Evolutionary conservation across 192 early-diverging fungal genomes (phyloP).

Genomic region (Haplosporangium gracile): DNA sequence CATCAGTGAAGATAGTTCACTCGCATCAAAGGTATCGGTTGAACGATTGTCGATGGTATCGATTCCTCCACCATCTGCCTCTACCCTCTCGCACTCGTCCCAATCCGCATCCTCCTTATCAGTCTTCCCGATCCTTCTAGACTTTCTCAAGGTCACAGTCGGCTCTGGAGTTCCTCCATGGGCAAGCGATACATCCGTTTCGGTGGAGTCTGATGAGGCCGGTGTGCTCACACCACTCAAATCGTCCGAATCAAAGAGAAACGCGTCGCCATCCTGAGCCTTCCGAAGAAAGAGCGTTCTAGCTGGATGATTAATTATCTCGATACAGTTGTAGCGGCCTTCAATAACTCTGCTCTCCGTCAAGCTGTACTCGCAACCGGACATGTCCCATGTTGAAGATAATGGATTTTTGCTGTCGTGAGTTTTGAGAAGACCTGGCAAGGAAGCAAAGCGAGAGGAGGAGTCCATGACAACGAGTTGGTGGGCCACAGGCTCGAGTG

Average conservation of each 20-base stretch:
- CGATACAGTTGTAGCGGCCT: neutral
- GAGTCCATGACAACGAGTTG: neutral
- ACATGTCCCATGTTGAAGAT: neutral
- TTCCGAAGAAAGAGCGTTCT: neutral
- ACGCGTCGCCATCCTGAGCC: neutral
- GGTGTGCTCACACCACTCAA: neutral
- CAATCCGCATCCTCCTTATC: neutral
- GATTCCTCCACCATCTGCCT: neutral
- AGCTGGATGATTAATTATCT: neutral
- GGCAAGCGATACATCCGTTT: neutral
- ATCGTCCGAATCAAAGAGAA: neutral
- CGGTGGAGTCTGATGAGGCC: neutral
- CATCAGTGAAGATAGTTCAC: neutral
- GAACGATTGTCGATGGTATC: neutral
- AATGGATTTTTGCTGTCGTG: neutral
- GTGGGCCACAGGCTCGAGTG: neutral
- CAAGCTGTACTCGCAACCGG: neutral
- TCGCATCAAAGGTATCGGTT: neutral
- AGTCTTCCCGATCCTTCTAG: neutral
- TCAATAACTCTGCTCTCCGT: neutral
- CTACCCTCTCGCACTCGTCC: neutral
- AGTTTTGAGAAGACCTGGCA: neutral
- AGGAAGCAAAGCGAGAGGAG: neutral
- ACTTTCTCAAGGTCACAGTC: neutral
- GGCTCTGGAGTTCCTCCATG: neutral